Conservation (phyloP, 2,329 filamentous ascomycete species). For the Penicillium brevicompactum region DNA sequence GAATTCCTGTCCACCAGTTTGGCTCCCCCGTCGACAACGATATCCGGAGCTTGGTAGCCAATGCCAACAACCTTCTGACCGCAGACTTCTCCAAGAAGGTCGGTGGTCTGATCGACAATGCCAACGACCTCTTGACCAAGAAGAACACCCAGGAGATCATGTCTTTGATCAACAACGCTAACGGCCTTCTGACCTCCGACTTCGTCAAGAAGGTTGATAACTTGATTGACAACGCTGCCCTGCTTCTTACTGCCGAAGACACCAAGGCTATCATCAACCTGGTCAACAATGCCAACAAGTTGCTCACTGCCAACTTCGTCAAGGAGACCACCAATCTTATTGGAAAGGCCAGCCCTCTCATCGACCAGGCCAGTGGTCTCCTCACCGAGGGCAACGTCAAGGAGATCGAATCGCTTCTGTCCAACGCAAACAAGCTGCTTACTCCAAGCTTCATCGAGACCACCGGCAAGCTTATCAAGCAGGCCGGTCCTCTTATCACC, state of each 20-base stretch:
- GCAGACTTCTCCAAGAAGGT: slow-evolving; percentile 29
- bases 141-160: slow-evolving; percentile 31
- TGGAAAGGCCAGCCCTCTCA: slow-evolving; percentile 5
- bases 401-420: slow-evolving; percentile 63
- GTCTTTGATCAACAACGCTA: slow-evolving; percentile 28
- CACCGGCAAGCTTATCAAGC: slow-evolving; percentile 16
- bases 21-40: slow-evolving; percentile 29
- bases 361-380: neutral
- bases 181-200: slow-evolving; percentile 28
- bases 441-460: slow-evolving; percentile 12
- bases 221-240: slow-evolving; percentile 17
- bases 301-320: slow-evolving; percentile 31
- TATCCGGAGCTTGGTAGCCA: slow-evolving; percentile 29
- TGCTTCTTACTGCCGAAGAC: slow-evolving; percentile 1
- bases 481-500: slow-evolving; percentile 16
- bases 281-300: slow-evolving; percentile 24
- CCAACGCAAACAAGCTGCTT: slow-evolving; percentile 17
- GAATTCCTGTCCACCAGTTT: slow-evolving; percentile 27
- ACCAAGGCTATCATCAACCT: slow-evolving; percentile 9
- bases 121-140: slow-evolving; percentile 28
- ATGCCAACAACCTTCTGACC: slow-evolving; percentile 27
- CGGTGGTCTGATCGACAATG: slow-evolving; percentile 32
- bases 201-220: slow-evolving; percentile 22
- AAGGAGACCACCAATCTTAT: slow-evolving; percentile 20
- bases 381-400: slow-evolving; percentile 59